These are phyloP conservation scores for Antarctomyces pellizariae DNA, from an alignment of 495 filamentous ascomycete species.

Conservation along the genomic window DNA sequence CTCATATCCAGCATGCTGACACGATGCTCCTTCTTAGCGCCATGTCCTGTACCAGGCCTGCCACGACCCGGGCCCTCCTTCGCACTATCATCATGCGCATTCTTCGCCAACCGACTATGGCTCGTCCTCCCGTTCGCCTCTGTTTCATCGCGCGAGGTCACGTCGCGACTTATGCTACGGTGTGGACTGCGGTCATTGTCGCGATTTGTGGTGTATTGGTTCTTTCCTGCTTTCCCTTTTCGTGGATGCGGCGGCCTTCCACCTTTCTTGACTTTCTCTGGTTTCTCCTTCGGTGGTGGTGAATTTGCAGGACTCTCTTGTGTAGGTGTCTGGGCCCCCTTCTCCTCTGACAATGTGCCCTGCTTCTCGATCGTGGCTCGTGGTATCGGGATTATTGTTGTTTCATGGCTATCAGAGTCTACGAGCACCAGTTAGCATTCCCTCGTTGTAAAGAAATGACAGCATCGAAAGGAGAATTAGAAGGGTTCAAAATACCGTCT, in stretches of 20 bases:
- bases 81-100: constrained; percentile 13
- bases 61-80: constrained; percentile 20
- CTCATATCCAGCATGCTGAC: constrained; percentile 86
- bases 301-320: constrained; percentile 21
- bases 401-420: too few relatives aligned
- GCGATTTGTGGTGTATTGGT: constrained; percentile 66
- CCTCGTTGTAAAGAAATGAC: too few relatives aligned
- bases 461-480: too few relatives aligned
- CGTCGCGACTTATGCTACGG: constrained; percentile 42
- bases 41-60: constrained; percentile 10
- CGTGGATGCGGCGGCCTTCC: constrained; percentile 37
- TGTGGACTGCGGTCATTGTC: constrained; percentile 44
- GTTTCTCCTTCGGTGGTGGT: too few relatives aligned
- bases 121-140: too few relatives aligned
- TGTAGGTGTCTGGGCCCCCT: too few relatives aligned
- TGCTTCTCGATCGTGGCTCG: too few relatives aligned
- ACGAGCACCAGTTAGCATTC: too few relatives aligned
- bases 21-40: constrained; percentile 32
- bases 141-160: constrained; percentile 11
- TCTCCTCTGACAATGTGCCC: too few relatives aligned
- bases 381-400: too few relatives aligned
- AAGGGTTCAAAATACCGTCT: constrained; percentile 42
- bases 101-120: constrained; percentile 17
- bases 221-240: constrained; percentile 49
- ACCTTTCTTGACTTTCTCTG: constrained; percentile 35